A percentile compares a stretch with the other conserved stretches of the same genome.
Conservation (phyloP, 2,329 filamentous ascomycete genomes). For the Phialocephala sp. region DNA sequence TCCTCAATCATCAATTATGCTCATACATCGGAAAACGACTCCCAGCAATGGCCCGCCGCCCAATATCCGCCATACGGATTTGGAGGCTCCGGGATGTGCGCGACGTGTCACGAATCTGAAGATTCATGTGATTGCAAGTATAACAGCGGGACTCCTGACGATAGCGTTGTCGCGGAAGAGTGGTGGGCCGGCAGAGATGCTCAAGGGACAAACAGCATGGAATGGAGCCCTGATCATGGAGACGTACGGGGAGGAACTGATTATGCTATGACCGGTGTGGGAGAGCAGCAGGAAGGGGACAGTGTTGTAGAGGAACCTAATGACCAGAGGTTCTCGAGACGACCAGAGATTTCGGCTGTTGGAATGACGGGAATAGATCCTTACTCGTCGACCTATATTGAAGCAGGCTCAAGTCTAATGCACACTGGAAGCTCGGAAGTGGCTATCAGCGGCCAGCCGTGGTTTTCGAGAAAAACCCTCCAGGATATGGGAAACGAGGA, state of each 20-base stretch:
- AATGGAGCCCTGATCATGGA: not conserved
- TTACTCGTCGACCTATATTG: not conserved
- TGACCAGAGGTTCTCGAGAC: not conserved
- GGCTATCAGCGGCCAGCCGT: not conserved
- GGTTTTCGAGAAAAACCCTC: not conserved
- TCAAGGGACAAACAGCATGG: not conserved
- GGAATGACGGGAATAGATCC: not conserved
- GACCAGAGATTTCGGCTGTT: not conserved
- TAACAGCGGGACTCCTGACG: not conserved
- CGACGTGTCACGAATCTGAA: not conserved
- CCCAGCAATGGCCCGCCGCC: not conserved
- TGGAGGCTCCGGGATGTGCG: not conserved
- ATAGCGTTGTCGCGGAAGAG: not conserved
- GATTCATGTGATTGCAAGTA: not conserved
- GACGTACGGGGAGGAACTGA: not conserved
- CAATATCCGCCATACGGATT: not conserved
- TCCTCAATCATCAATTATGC: not conserved
- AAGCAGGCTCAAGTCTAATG: not conserved
- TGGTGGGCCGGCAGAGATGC: not conserved
- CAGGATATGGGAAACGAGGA: not conserved
- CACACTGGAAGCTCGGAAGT: not conserved
- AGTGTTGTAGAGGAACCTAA: not conserved
- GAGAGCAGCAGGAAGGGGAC: not conserved
- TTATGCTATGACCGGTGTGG: not conserved
- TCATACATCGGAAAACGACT: not conserved